Base-by-base conservation (phyloP, 805 yeast species). In the Pichia phayaonensis region DNA sequence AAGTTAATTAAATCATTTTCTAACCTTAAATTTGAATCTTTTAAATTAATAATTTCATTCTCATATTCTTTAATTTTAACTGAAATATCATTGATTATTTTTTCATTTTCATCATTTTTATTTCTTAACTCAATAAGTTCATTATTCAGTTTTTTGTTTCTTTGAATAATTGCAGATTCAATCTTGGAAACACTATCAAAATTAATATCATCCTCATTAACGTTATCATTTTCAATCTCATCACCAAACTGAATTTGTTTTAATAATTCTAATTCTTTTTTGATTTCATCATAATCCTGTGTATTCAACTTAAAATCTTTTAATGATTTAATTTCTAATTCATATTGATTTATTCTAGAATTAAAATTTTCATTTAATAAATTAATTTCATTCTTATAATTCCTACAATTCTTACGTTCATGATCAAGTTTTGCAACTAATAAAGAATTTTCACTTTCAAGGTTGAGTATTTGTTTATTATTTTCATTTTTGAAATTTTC, bases 241-340 rank as follows among this genome's bases (percentile, higher is more conserved):
- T 55, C 60, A 4, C 90, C 90, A 67, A 89, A 85, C 59, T 86
- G 88, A 39, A 89, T 83, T 55, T 83, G 82, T 61, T 84, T 81
- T 53, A 90, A 64, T 24, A 89, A 77, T 20, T 75, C 77, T 56
- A 90, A 70, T 60, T 90, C 97, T 46, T 79, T 77, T 63, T 88
- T 89, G 45, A 90, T 63, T 54, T 87, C 90, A 47, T 86, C 90
- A 65, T 90, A 90, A 62, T 90, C 96, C 2, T 74, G 68, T 47
- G 81, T 78, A 31, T 70, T 64, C 3, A 69, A 68, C 42, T 84
- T 61, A 50, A 77, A 76, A 24, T 69, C 67, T 59, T 77, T 78
- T 56, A 86, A 68, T 5, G 64, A 61, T 11, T 70, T 71, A 24
- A 79, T 64, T 61, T 85, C 92, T 16, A 66, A 64, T n/a, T 66